phyloP scores from a whole-genome alignment of 768 basidiomycete genomes.

The Auricularia cornea region DNA sequence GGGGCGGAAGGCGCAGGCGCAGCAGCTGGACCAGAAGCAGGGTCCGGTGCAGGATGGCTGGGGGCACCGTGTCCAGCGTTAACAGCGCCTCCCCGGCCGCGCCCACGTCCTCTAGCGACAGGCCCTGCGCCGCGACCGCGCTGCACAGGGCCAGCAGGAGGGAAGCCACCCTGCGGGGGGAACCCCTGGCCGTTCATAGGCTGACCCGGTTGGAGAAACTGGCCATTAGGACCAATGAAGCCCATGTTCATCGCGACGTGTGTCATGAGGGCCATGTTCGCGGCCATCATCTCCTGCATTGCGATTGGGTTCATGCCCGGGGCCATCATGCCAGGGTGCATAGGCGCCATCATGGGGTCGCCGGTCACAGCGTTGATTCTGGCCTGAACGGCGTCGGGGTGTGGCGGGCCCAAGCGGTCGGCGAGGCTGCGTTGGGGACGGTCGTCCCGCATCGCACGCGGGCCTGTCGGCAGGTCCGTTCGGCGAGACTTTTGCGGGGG shows the following conservation, averaged over 20 bases:
- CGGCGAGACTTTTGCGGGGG: constrained; percentile 57
- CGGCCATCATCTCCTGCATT: constrained; percentile 87
- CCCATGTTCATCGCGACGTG: constrained; percentile 85
- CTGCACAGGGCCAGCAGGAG: constrained; percentile 47
- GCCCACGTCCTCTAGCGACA: neutral
- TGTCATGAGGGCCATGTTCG: constrained; percentile 87
- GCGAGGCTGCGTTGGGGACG: constrained; percentile 59
- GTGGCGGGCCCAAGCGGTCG: constrained; percentile 61
- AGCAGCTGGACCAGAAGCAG: constrained; percentile 8
- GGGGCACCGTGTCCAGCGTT: neutral
- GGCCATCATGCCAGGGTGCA: constrained; percentile 32
- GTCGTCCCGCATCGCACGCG: constrained; percentile 63
- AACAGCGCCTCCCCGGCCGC: neutral
- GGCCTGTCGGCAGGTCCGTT: constrained; percentile 64
- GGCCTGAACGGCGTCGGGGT: constrained; percentile 61
- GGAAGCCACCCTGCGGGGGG: constrained; percentile 34
- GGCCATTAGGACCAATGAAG: constrained; percentile 48
- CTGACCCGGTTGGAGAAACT: neutral
- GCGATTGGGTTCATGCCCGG: constrained; percentile 59
- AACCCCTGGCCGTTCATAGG: neutral
- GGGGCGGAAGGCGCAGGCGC: constrained; percentile 26
- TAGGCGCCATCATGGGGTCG: constrained; percentile 33
- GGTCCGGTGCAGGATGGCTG: too few species aligned
- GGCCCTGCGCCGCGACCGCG: neutral
- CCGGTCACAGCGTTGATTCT: constrained; percentile 68